phyloP scores from a whole-genome alignment of 2,329 filamentous ascomycete genomes.

The Aspergillus pseudoviridinutans region DNA sequence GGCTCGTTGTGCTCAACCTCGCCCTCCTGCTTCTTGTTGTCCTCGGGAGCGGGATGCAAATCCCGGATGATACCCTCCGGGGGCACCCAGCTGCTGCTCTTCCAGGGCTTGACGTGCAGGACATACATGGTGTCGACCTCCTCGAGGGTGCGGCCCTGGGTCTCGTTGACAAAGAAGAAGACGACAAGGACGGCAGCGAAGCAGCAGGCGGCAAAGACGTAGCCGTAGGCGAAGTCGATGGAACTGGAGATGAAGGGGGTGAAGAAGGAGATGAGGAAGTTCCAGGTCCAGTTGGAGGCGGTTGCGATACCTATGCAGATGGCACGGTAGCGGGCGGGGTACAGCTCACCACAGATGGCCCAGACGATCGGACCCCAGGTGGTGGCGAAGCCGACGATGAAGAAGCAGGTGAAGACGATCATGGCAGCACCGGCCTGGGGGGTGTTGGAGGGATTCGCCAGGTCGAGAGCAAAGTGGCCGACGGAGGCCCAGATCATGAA shows the following conservation, averaged over 20 bases:
- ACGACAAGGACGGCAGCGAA: conserved; percentile 58
- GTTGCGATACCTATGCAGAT: conserved; percentile 73
- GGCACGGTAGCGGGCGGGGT: conserved; percentile 51
- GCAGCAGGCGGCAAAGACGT: conserved; percentile 71
- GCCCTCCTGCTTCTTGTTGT: conserved; percentile 6
- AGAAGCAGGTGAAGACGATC: conserved; percentile 68
- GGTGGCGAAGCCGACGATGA: conserved; percentile 65
- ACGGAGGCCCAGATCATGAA: conserved; percentile 62
- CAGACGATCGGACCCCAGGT: conserved; percentile 63
- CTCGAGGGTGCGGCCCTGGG: conserved; percentile 64
- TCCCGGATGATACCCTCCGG: conserved; percentile 30
- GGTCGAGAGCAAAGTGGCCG: conserved; percentile 43
- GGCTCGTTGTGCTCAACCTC: conserved; percentile 19
- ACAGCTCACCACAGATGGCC: conserved; percentile 43
- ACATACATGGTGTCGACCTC: conserved; percentile 75
- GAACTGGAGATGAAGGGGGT: conserved; percentile 69
- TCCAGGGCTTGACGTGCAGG: conserved; percentile 56
- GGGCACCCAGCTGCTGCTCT: conserved; percentile 51
- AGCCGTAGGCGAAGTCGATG: conserved; percentile 70
- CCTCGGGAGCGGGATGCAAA: conserved; percentile 16
- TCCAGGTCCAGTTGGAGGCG: conserved; percentile 70
- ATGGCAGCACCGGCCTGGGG: conserved; percentile 58
- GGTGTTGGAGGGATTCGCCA: conserved; percentile 37
- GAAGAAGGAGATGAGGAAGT: conserved; percentile 71
- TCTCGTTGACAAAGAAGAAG: conserved; percentile 73